phyloP scores from a whole-genome alignment of 768 basidiomycete species.

The Lentinula aciculospora region DNA sequence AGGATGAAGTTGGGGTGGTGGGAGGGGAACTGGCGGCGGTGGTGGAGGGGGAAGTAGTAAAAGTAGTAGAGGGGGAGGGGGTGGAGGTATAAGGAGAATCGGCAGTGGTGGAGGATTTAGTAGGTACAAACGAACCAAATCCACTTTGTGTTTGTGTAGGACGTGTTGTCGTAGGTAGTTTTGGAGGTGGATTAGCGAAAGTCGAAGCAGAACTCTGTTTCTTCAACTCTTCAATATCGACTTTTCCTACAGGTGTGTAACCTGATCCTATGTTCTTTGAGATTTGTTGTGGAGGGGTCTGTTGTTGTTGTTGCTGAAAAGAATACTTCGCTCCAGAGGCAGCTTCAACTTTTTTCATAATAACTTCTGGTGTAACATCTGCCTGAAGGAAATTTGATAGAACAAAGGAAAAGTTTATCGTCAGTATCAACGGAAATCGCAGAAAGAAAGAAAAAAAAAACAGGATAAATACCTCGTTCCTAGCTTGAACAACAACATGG shows the following conservation, averaged over 20 bases:
- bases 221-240: conserved; percentile 60
- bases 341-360: conserved; percentile 84
- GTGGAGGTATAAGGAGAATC: conserved; percentile 20
- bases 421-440: too few species aligned
- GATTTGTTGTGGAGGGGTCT: conserved; percentile 50
- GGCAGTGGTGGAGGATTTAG: conserved; percentile 15
- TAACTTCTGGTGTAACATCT: conserved; percentile 74
- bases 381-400: conserved; percentile 42
- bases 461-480: conserved; percentile 63
- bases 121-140: not conserved
- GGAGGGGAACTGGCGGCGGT: conserved; percentile 16
- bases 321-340: conserved; percentile 91
- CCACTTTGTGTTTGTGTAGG: conserved; percentile 28
- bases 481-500: conserved; percentile 82
- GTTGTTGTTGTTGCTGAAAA: conserved; percentile 45
- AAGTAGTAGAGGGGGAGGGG: conserved; percentile 31
- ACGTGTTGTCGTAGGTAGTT: conserved; percentile 37
- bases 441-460: not conserved
- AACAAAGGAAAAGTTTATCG: too few species aligned
- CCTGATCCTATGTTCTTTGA: conserved; percentile 49
- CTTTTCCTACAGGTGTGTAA: conserved; percentile 71
- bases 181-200: conserved; percentile 24
- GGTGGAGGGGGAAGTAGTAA: conserved; percentile 51
- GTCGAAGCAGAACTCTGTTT: too few species aligned
- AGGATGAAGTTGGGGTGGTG: conserved; percentile 38